Evolutionary conservation across 768 basidiomycete genomes (phyloP), one percentile per base, ranked within the genome.

Genomic region (Mycena epipterygia): DNA sequence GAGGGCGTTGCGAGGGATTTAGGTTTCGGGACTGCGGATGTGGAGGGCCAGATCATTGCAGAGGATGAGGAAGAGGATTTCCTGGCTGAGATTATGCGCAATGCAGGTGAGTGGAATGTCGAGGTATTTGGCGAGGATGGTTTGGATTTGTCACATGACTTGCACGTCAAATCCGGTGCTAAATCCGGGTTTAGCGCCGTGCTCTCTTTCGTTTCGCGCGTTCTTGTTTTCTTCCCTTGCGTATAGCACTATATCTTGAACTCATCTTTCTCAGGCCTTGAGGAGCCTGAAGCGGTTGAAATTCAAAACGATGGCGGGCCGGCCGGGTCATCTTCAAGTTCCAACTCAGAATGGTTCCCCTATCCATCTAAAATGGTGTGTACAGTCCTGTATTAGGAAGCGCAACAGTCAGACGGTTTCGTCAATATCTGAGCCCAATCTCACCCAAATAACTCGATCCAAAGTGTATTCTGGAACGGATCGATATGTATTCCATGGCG

Each of bases 1-100:
- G 68, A 64, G 7, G 51, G 14, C 8, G 46, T 35, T 13, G 68
- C 68, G 1, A 27, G 37, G 35, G 5, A 25, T 16, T 23, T 64
- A 23, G 68, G 62, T 19, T 51, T 69, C 17, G 68, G 51, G 19
- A 52, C 17, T 11, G 53, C 27, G 14, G 32, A 49, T 35, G 32
- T 64, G 13, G 60, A 17, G 21, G 60, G 8, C 3, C 7, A 63
- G 41, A 48, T 62, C 7, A 17, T 33, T 8, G 61, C 13, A 2
- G 33, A 49, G 3, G 68, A 69, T 3, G 55, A 56, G 9, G 61
- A 69, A 30, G 61, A 69, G 16, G 55, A 27, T 3, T 48, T 46
- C 17, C 16, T 9, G 23, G 8, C 23, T 14, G 21, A 35, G 52
- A 48, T 62, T 32, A 63, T 49, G 60, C 60, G 35, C 0, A 25